These are phyloP conservation scores for Cladosporium colombiae DNA, from an alignment of 2,329 filamentous ascomycete genomes.

Conservation along the genomic window DNA sequence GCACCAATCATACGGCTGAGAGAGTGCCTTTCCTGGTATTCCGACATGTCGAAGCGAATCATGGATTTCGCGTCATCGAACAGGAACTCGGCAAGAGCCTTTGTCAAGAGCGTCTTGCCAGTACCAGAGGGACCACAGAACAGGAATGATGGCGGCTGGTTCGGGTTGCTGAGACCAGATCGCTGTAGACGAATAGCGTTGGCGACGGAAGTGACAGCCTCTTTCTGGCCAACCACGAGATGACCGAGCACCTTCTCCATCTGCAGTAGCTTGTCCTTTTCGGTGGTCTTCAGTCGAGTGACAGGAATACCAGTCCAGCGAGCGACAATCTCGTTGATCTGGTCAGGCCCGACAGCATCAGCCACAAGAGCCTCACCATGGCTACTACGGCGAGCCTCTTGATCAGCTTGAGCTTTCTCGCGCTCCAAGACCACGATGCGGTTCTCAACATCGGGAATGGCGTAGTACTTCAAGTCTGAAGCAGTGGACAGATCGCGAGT, in stretches of 20 bases:
- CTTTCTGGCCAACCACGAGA: conserved; percentile 88
- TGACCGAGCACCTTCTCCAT: conserved; percentile 89
- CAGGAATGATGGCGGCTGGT: conserved; percentile 95
- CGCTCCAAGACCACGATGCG: conserved; percentile 79
- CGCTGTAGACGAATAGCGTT: conserved; percentile 95
- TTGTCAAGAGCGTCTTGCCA: conserved; percentile 95
- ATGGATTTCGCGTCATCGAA: conserved; percentile 97
- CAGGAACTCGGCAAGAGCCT: conserved; percentile 94
- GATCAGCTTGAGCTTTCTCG: conserved; percentile 79
- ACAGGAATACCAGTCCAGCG: conserved; percentile 99
- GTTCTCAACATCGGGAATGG: conserved; percentile 85
- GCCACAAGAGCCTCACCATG: conserved; percentile 74
- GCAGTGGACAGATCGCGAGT: conserved; percentile 81
- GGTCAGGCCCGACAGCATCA: conserved; percentile 91
- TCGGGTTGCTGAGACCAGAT: conserved; percentile 91
- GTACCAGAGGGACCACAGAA: conserved; percentile 99
- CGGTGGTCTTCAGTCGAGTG: conserved; percentile 86
- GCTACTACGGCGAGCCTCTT: conserved; percentile 60
- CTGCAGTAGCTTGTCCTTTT: conserved; percentile 97
- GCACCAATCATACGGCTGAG: conserved; percentile 97
- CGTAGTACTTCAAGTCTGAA: conserved; percentile 94
- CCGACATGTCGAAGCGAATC: conserved; percentile 99
- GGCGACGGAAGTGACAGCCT: conserved; percentile 88
- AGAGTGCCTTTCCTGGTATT: conserved; percentile 96
- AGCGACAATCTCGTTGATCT: conserved; percentile 98